Conservation (phyloP, 345 rosid species). For the Aethionema arabicum region DNA sequence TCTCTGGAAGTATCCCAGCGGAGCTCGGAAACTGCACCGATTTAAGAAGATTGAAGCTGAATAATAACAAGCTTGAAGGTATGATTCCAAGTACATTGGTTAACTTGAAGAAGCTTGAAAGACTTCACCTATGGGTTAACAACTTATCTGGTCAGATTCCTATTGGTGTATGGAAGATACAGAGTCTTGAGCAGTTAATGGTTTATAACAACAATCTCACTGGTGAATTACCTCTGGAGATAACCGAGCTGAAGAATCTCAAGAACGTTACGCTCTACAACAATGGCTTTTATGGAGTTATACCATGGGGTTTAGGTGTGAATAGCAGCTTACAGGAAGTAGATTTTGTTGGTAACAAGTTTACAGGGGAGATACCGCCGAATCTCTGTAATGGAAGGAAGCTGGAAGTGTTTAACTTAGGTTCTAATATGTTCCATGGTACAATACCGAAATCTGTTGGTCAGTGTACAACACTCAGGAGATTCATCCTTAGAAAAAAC, state of each 20-base stretch:
- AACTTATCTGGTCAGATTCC: slow-evolving; percentile 67
- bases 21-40: slow-evolving; percentile 64
- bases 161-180: slow-evolving; percentile 58
- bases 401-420: slow-evolving; percentile 51
- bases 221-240: slow-evolving; percentile 59
- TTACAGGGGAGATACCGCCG: slow-evolving; percentile 63
- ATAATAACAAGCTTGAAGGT: slow-evolving; percentile 59
- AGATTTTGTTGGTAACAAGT: slow-evolving; percentile 59
- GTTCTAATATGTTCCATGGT: slow-evolving; percentile 55
- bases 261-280: slow-evolving; percentile 51
- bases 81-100: slow-evolving; percentile 57
- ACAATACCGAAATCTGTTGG: slow-evolving; percentile 51
- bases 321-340: slow-evolving; percentile 58
- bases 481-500: slow-evolving; percentile 55
- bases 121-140: slow-evolving; percentile 59
- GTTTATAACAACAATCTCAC: slow-evolving; percentile 62
- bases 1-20: slow-evolving; percentile 63
- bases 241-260: slow-evolving; percentile 56
- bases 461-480: slow-evolving; percentile 50
- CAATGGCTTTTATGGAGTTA: slow-evolving; percentile 56
- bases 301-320: slow-evolving; percentile 64
- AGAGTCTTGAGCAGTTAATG: slow-evolving; percentile 47
- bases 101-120: slow-evolving; percentile 43
- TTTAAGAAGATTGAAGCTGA: slow-evolving; percentile 42
- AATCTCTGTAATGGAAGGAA: slow-evolving; percentile 55